phyloP scores from a whole-genome alignment of 1,284 basidiomycete genomes.

The Porodaedalea pini region DNA sequence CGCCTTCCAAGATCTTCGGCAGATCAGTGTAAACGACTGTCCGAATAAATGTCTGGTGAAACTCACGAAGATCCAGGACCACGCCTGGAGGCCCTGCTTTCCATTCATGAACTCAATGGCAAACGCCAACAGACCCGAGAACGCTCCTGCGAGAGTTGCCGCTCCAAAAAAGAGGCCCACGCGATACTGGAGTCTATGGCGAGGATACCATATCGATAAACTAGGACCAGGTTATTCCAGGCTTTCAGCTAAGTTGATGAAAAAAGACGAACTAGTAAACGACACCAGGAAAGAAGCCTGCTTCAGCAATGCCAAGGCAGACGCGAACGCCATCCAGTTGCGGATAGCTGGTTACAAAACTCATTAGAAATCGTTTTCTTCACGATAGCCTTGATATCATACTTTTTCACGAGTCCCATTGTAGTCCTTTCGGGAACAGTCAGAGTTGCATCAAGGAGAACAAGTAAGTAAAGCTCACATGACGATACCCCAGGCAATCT shows the following conservation, averaged over 20 bases:
- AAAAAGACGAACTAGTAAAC: constrained; percentile 48
- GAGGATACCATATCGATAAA: constrained; percentile 50
- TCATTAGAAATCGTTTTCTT: constrained; percentile 37
- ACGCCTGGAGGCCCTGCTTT: constrained; percentile 36
- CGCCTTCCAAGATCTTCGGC: constrained; percentile 52
- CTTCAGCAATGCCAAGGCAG: constrained; percentile 61
- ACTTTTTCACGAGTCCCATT: constrained; percentile 69
- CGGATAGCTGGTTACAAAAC: constrained; percentile 32
- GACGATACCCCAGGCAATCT: constrained; percentile 48
- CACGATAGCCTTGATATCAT: constrained; percentile 4
- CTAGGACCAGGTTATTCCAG: constrained; percentile 25
- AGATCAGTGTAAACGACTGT: neutral
- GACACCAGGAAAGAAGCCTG: constrained; percentile 67
- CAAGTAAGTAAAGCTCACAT: constrained; percentile 33
- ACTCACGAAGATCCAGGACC: constrained; percentile 48
- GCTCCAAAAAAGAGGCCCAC: constrained; percentile 43
- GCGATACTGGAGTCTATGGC: constrained; percentile 46
- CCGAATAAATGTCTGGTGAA: neutral
- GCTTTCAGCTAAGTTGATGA: neutral
- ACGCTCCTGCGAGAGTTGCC: constrained; percentile 34
- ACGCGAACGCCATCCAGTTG: constrained; percentile 35
- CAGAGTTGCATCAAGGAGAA: neutral
- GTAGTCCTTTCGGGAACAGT: constrained; percentile 41
- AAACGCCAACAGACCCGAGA: constrained; percentile 40
- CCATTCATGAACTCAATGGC: constrained; percentile 44